Conservation (phyloP, 768 basidiomycete genomes). For the Leucosporidium scottii region DNA sequence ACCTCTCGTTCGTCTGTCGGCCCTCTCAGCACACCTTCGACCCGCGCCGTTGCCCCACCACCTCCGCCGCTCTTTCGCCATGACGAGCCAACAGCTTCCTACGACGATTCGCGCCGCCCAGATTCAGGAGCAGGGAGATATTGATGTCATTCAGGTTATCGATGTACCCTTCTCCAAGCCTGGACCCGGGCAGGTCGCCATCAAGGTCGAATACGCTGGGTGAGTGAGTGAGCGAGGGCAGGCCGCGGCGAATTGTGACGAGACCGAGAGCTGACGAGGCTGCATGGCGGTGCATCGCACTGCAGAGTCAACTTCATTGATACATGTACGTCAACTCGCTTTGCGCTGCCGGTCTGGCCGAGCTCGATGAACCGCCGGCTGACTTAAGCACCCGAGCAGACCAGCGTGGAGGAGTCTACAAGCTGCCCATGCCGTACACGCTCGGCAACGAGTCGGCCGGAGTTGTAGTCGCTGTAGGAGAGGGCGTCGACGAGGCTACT, state of each 20-base stretch:
- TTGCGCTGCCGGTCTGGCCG: not conserved
- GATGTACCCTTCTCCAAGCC: conserved; percentile 61
- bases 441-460: conserved; percentile 77
- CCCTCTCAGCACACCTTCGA: no score
- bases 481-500: conserved; percentile 59
- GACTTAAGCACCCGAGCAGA: conserved; percentile 57
- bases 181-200: conserved; percentile 55
- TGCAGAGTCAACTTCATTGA: conserved; percentile 66
- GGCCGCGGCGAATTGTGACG: not conserved
- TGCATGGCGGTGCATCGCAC: conserved; percentile 7
- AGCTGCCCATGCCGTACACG: conserved; percentile 44
- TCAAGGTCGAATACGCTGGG: conserved; percentile 59
- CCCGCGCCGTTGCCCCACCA: no score
- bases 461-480: conserved; percentile 60
- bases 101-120: conserved; percentile 62
- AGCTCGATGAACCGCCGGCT: not conserved
- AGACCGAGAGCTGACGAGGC: conserved; percentile 26
- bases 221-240: not conserved
- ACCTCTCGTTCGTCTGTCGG: no score
- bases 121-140: conserved; percentile 63
- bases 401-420: conserved; percentile 54
- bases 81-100: conserved; percentile 32
- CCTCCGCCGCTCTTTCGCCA: no score
- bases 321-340: conserved; percentile 18
- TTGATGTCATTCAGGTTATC: conserved; percentile 57